Evolutionary conservation across 495 filamentous ascomycete species (phyloP).

Genomic region (Aspergillus asperescens): DNA sequence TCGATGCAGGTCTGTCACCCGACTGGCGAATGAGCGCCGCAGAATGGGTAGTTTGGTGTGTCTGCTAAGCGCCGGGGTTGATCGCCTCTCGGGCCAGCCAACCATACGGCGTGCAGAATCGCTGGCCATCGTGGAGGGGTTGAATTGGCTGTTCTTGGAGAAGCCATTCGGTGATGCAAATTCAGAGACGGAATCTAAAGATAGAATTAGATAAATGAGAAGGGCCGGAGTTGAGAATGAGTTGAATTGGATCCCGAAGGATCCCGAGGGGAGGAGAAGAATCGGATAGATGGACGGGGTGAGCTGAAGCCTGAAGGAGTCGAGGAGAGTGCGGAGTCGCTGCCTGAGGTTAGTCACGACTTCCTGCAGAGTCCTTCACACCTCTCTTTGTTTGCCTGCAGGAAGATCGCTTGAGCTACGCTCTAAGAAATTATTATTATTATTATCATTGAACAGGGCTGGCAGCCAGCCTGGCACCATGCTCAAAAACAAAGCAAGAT

Average conservation of each 20-base stretch:
- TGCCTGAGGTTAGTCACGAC: background rate
- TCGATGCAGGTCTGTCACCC: slow-evolving; percentile 35
- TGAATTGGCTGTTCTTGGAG: background rate
- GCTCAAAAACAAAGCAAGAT: no score
- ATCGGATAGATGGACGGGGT: background rate
- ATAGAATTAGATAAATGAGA: slow-evolving; percentile 1
- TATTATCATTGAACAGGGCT: no score
- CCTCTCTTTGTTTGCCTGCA: slow-evolving; percentile 1
- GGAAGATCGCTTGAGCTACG: background rate
- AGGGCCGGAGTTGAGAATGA: background rate
- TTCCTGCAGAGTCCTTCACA: slow-evolving; percentile 2
- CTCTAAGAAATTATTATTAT: no score
- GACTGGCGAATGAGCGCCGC: slow-evolving; percentile 14
- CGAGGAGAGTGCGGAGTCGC: background rate
- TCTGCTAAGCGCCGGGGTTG: slow-evolving; percentile 34
- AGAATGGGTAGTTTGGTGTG: background rate
- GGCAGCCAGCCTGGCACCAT: no score
- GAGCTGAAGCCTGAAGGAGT: background rate
- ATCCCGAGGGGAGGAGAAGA: background rate
- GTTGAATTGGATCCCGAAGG: background rate
- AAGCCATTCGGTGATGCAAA: background rate
- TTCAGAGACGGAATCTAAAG: slow-evolving; percentile 2
- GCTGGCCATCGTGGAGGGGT: slow-evolving; percentile 15
- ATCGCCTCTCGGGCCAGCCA: slow-evolving; percentile 28
- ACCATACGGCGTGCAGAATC: slow-evolving; percentile 31